Evolutionary conservation across 139 green algal species (phyloP), one percentile per base, ranked within the genome.

Genomic region (Coccomyxa sp.): DNA sequence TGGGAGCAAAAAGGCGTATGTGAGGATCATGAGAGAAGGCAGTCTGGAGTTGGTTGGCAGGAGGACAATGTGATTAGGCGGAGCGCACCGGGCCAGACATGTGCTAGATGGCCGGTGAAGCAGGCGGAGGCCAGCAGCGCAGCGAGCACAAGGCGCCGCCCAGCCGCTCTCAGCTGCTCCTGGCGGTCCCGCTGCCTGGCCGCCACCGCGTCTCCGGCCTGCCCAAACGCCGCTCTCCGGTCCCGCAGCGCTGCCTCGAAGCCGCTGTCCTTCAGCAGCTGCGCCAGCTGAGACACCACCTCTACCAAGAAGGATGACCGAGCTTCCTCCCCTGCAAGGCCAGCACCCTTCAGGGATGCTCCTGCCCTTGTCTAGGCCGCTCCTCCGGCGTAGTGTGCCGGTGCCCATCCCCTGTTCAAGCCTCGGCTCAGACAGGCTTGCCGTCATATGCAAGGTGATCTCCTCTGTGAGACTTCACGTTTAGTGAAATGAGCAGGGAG

Each of bases 81-180:
- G 29, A 55, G 73, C 90, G 87, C 78, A 97, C 71, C 79, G 8
- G 85, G 78, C 85, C 83, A 89, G 31, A 86, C 55, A 77, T 97
- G 92, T 0, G 79, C 84, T 29, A 92, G 39, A 84, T 98, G 94
- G 68, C 91, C 90, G 14, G 92, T 77, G 35, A 93, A 79, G 84
- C 90, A 97, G 9, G 91, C 86, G 16, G 87, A 87, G 3, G 91
- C 92, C 40, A 98, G 86, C 40, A 85, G 75, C 90, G 90, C 94
- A 0, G 94, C 93, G 0, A 96, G 41, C 0, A 84, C 83, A 14
- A 98, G 88, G 35, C 90, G 80, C 39, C 81, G 22, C 0, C 87
- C 93, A n/a, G 86, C 84, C n/a, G 82, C 80, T 29, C 55, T 75
- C 70, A 97, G 86, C 33, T 84, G 64, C n/a, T 10, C 29, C 24